These are phyloP conservation scores for Apiospora pterosperma DNA, from an alignment of 2,329 filamentous ascomycete species.

Conservation along the genomic window DNA sequence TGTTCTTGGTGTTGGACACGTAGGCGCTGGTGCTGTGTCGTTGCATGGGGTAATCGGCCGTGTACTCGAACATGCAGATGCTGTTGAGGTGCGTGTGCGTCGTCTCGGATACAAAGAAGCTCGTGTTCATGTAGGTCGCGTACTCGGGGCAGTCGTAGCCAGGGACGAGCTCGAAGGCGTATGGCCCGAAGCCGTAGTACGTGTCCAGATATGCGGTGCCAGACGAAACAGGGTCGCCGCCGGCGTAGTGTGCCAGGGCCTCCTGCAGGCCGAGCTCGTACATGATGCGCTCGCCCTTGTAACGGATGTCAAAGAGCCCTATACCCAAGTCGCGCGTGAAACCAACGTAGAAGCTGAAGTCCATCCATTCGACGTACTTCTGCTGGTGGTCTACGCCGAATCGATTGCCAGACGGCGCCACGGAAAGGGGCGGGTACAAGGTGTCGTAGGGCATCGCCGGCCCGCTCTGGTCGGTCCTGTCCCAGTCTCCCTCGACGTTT, in stretches of 20 bases:
- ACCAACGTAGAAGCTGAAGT: conserved; percentile 35
- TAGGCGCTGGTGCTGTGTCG: background rate
- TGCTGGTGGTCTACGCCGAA: conserved; percentile 38
- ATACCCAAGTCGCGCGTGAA: conserved; percentile 32
- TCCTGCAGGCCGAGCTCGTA: conserved; percentile 29
- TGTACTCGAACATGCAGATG: conserved; percentile 35
- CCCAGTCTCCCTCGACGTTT: conserved; percentile 47
- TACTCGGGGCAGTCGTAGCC: conserved; percentile 25
- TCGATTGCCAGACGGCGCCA: conserved; percentile 35
- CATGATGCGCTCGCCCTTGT: conserved; percentile 35
- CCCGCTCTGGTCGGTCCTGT: conserved; percentile 37
- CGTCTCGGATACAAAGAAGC: conserved; percentile 13
- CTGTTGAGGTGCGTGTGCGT: conserved; percentile 27
- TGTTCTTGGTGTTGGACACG: conserved; percentile 2
- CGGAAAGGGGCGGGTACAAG: conserved; percentile 31
- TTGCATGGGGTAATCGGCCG: background rate
- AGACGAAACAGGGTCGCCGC: conserved; percentile 23
- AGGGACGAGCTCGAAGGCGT: conserved; percentile 23
- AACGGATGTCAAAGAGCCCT: conserved; percentile 34
- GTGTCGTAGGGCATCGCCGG: conserved; percentile 32
- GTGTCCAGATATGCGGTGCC: conserved; percentile 27
- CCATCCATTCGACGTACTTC: conserved; percentile 41
- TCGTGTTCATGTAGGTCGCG: conserved; percentile 21
- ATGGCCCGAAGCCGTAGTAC: conserved; percentile 26
- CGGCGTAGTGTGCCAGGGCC: conserved; percentile 23